Evolutionary conservation across 495 filamentous ascomycete genomes (phyloP).

Genomic region (Cercophora samala): DNA sequence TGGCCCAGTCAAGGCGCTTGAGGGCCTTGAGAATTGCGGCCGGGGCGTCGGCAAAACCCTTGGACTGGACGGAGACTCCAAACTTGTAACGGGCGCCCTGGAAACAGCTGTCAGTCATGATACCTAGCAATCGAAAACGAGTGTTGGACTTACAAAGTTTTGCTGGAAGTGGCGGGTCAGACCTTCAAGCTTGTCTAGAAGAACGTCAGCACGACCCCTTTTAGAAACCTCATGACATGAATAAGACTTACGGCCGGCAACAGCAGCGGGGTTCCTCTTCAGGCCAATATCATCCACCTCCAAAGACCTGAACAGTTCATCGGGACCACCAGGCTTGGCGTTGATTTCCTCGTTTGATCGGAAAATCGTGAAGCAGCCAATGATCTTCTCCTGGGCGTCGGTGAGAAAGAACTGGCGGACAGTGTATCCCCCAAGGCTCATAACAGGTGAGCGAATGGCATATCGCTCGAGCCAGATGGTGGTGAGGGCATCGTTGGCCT

Average conservation of each 20-base stretch:
- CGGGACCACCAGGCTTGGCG: slow-evolving; percentile 49
- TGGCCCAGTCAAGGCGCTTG: slow-evolving; percentile 65
- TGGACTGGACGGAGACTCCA: slow-evolving; percentile 63
- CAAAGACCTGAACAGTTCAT: slow-evolving; percentile 61
- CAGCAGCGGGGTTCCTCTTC: slow-evolving; percentile 48
- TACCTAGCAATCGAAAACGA: slow-evolving; percentile 5
- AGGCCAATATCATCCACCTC: slow-evolving; percentile 59
- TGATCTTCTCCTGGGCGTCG: slow-evolving; percentile 20
- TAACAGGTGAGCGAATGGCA: slow-evolving; percentile 8
- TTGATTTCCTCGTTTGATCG: slow-evolving; percentile 53
- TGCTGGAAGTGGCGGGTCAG: slow-evolving; percentile 65
- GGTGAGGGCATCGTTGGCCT: slow-evolving; percentile 1
- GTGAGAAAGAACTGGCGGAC: slow-evolving; percentile 38
- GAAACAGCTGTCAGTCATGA: slow-evolving; percentile 16
- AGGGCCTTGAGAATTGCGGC: slow-evolving; percentile 54
- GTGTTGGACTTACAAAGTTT: slow-evolving; percentile 60
- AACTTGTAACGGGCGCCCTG: slow-evolving; percentile 84
- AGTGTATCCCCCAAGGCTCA: slow-evolving; percentile 26
- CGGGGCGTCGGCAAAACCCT: slow-evolving; percentile 59
- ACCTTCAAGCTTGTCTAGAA: slow-evolving; percentile 40
- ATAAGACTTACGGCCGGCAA: slow-evolving; percentile 26
- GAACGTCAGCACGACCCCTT: not conserved
- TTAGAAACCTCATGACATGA: no score
- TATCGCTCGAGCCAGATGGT: slow-evolving; percentile 12
- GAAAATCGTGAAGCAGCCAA: slow-evolving; percentile 63